Percentiles rank a stretch among this genome's conserved stretches.
phyloP scores from a whole-genome alignment of 495 filamentous ascomycete species.

The Podospora anserina region DNA sequence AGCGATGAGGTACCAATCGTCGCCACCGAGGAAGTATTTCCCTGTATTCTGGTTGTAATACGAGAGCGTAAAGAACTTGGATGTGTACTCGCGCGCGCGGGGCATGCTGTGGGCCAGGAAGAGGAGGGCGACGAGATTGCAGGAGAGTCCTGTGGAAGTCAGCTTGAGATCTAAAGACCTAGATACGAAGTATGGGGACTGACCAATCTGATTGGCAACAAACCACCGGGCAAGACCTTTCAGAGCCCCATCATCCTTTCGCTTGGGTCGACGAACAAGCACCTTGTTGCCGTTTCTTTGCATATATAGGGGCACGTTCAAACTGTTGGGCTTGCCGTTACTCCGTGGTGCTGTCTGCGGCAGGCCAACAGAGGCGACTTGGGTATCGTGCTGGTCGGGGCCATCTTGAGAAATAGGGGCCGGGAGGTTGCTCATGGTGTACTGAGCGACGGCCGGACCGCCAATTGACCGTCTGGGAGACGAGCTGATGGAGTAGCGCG shows the following conservation, averaged over 20 bases:
- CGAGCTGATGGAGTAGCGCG: neutral
- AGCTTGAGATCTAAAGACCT: neutral
- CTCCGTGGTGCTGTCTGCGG: conserved; percentile 12
- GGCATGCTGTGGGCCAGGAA: conserved; percentile 78
- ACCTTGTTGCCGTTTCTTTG: conserved; percentile 45
- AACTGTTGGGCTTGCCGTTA: conserved; percentile 29
- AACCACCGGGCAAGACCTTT: conserved; percentile 47
- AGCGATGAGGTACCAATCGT: conserved; percentile 75
- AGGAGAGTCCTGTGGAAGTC: conserved; percentile 30
- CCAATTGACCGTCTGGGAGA: conserved; percentile 13
- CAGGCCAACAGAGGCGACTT: conserved; percentile 11
- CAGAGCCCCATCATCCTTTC: conserved; percentile 44
- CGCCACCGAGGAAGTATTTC: conserved; percentile 68
- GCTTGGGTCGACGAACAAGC: conserved; percentile 45
- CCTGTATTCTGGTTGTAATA: conserved; percentile 68
- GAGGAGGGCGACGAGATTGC: conserved; percentile 64
- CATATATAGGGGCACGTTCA: conserved; percentile 51
- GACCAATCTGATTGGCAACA: conserved; percentile 54
- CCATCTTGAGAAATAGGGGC: conserved; percentile 12
- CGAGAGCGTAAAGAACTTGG: conserved; percentile 80
- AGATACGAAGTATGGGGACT: conserved; percentile 17
- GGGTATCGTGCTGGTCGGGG: neutral
- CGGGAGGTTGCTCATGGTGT: conserved; percentile 15
- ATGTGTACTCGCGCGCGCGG: conserved; percentile 68
- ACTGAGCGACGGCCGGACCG: conserved; percentile 12